phyloP scores from a whole-genome alignment of 331 rosid species.

The Erythrophleum ivorense region DNA sequence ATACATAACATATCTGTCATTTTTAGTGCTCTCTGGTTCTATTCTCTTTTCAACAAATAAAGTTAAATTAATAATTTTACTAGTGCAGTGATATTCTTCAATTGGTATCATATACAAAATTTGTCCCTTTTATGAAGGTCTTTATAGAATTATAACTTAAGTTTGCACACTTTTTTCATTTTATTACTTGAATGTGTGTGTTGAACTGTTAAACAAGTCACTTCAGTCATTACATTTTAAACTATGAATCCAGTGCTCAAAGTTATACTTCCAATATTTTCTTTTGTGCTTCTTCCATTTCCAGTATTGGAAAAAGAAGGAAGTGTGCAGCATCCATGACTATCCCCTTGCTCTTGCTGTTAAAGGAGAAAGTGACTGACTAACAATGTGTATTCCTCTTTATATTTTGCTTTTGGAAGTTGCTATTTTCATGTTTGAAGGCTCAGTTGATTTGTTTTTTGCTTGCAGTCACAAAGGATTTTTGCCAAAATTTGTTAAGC shows the following conservation, averaged over 20 bases:
- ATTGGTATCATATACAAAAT: not conserved
- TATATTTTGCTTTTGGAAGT: constrained; percentile 21
- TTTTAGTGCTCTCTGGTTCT: constrained; percentile 18
- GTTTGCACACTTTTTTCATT: constrained; percentile 26
- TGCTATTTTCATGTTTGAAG: constrained; percentile 25
- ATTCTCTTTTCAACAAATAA: not conserved
- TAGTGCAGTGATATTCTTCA: not conserved
- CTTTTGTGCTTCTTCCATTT: constrained; percentile 8
- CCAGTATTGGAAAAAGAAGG: not conserved
- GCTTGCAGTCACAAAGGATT: constrained; percentile 88
- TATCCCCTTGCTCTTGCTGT: not conserved
- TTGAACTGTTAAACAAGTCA: constrained; percentile 20
- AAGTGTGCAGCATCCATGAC: not conserved
- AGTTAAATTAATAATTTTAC: not conserved
- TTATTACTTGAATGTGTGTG: constrained; percentile 6
- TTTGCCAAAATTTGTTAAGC: constrained; percentile 63
- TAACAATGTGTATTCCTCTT: constrained; percentile 12
- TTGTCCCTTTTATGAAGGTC: not conserved
- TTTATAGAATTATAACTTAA: not conserved
- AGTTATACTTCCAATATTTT: constrained; percentile 24
- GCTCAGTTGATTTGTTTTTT: constrained; percentile 39
- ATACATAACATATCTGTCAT: not conserved
- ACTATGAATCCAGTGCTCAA: not conserved
- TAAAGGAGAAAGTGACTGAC: constrained; percentile 26
- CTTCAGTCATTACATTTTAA: not conserved